Base-by-base conservation (phyloP, 805 yeast genomes). In the Yarrowia divulgata region DNA sequence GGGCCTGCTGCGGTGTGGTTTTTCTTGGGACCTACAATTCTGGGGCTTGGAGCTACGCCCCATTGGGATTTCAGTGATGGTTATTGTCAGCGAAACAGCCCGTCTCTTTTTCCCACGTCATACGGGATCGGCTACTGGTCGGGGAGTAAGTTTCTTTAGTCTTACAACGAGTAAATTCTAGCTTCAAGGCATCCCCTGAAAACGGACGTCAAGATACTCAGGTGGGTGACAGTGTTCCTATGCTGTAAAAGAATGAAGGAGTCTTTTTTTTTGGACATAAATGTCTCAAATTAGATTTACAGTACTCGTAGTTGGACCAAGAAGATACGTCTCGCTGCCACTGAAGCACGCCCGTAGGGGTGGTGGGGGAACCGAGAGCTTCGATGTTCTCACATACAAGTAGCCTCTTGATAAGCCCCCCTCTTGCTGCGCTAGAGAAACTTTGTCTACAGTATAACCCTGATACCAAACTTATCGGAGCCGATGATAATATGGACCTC, bases 361-460 rank as follows among this genome's bases (percentile, higher is more conserved):
- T n/a, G n/a, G n/a, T n/a, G 29, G 29, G 4, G 29, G 29, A 23
- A 23, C 29, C 29, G 29, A 23, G 29, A 23, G 29, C 29, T 23
- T 23, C 29, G 29, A 23, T 23, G 29, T 23, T 23, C 29, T n/a
- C 32, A 52, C 60, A 54, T 54, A n/a, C n/a, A n/a, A n/a, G n/a
- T n/a, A 54, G 60, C 45, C 60, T 54, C 55, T 34, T 50, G 55
- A 52, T 52, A 52, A 37, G 29, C 29, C 55, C 18, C 32, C 58
- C 43, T 34, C 43, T 9, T 52, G 45, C 19, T 19, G 45, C 60
- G 23, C 45, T 54, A 54, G 35, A 19, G 18, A 54, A 54, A 54
- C 45, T 23, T 54, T 14, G 60, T 54, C 16, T 35, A 16, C 60
- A 39, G 60, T 14, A 54, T 54, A 54, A 54, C 60, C 60, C 60